Base-by-base conservation (phyloP, 768 basidiomycete genomes). In the Macrolepiota fuliginosa region DNA sequence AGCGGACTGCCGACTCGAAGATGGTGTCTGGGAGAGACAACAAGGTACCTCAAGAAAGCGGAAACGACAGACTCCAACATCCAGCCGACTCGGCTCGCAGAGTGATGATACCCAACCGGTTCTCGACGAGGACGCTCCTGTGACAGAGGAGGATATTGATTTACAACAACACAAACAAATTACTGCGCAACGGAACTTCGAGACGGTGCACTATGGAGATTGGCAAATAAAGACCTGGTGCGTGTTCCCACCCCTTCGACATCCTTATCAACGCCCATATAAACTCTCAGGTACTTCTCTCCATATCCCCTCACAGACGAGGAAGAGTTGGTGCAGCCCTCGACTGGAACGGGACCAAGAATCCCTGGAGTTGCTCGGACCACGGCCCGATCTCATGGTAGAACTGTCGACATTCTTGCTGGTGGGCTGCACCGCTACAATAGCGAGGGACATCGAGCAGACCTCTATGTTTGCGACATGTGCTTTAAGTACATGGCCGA, bases 401-500 rank as follows among this genome's bases (percentile, higher is more conserved):
- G 92, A 35, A 91, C 90, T 1, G 87, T 87, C 10, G 91, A 93
- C 64, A 69, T 92, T 25, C 73, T 91, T 17, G 85, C 85, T 0
- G 87, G 89, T 35, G 85, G 87, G 5, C 70, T 89, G 56, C 77
- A 78, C 35, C 78, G 85, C 22, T 75, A 78, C 17, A 74, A 78
- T 51, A 71, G 69, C 17, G 80, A 76, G 3, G 86, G 86, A 64
- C 79, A 79, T 53, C 47, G 46, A 19, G 74, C 84, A 17, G 74
- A 77, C 35, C 73, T 96, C 19, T 95, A 88, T 84, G 92, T 96
- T 4, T 96, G 94, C 70, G 90, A 95, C 66, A 83, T 86, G 63
- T 99, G 96, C 76, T 97, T 98, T 87, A 98, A 97, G 76, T 99
- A 99, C 70, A 93, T 95, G 89, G 78, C 86, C 1, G 89, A 93